phyloP scores from a whole-genome alignment of 2,329 filamentous ascomycete genomes.

The Cercospora sp. region DNA sequence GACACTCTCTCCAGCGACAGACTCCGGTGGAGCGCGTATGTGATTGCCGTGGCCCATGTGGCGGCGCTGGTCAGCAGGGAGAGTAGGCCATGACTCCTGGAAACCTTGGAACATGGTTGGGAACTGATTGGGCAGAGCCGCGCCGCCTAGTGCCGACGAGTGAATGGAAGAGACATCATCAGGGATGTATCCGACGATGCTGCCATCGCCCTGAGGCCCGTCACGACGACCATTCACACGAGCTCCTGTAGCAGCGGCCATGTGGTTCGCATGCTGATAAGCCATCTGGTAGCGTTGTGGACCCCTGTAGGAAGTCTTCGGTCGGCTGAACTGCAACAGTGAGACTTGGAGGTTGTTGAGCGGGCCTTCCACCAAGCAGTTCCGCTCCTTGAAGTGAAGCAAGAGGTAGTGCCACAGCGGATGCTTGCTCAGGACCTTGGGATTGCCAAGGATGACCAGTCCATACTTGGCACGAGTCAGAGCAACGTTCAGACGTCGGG shows the following conservation, averaged over 20 bases:
- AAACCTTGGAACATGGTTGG: conserved; percentile 96
- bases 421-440: conserved; percentile 95
- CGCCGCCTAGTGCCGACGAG: conserved; percentile 84
- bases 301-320: conserved; percentile 86
- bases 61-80: conserved; percentile 62
- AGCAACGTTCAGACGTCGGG: conserved; percentile 93
- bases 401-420: conserved; percentile 96
- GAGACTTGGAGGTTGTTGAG: conserved; percentile 95
- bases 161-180: conserved; percentile 97
- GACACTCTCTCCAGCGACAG: conserved; percentile 86
- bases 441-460: conserved; percentile 93
- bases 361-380: conserved; percentile 93
- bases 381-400: conserved; percentile 93
- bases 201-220: conserved; percentile 63
- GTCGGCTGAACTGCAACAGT: conserved; percentile 88
- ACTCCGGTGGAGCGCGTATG: conserved; percentile 45
- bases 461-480: conserved; percentile 96
- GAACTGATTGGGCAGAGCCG: conserved; percentile 67
- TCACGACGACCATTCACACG: conserved; percentile 53
- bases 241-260: conserved; percentile 51
- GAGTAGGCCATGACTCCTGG: conserved; percentile 82
- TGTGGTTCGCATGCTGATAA: conserved; percentile 65
- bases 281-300: conserved; percentile 85
- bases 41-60: conserved; percentile 57
- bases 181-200: conserved; percentile 90